Conservation (phyloP, 2,329 filamentous ascomycete genomes). For the Penicillium sp. region DNA sequence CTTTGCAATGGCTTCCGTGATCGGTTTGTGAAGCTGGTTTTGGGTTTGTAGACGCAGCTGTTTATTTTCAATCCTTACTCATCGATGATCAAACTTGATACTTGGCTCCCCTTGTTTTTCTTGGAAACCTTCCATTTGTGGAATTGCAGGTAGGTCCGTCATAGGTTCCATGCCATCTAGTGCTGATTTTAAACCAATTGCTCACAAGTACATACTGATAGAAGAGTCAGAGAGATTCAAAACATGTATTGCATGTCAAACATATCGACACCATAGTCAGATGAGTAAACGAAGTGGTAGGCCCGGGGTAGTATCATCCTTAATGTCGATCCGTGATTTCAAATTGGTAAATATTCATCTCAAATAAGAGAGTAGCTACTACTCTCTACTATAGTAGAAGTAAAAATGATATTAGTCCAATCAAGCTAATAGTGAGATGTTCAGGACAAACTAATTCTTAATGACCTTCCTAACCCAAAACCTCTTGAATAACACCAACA, state of each 20-base stretch:
- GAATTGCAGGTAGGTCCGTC: not conserved
- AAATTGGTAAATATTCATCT: no score
- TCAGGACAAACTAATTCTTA: not conserved
- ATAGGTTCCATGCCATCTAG: not conserved
- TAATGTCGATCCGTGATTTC: no score
- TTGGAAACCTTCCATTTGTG: not conserved
- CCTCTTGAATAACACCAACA: conserved; percentile 42
- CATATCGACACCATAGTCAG: no score
- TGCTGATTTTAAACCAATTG: not conserved
- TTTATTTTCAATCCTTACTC: not conserved
- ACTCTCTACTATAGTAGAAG: no score
- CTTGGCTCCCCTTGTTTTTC: not conserved
- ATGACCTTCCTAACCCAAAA: conserved; percentile 15
- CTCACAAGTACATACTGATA: not conserved
- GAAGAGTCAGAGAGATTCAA: conserved; percentile 17
- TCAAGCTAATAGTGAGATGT: not conserved
- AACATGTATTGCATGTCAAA: not conserved
- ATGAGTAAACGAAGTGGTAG: no score
- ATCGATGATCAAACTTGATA: not conserved
- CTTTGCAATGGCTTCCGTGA: not conserved
- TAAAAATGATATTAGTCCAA: no score
- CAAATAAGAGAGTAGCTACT: no score
- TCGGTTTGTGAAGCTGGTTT: not conserved
- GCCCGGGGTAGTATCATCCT: no score
- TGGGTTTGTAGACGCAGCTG: not conserved